Evolutionary conservation across 2,329 filamentous ascomycete species (phyloP).

Genomic region (Penicillium sp.): DNA sequence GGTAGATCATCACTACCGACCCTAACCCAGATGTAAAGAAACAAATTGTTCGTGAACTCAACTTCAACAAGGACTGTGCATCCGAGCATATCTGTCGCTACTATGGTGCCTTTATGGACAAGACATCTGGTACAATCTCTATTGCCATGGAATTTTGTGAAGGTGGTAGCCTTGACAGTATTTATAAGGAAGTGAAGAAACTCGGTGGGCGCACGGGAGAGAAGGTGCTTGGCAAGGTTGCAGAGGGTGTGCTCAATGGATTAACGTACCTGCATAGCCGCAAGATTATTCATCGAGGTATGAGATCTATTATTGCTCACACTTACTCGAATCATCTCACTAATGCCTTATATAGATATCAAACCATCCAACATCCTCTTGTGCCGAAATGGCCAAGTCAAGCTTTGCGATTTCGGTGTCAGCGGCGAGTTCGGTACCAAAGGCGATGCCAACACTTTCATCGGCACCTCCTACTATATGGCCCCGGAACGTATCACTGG

Average conservation of each 20-base stretch:
- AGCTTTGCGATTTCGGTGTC: slow-evolving; percentile 97
- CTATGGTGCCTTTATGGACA: slow-evolving; percentile 95
- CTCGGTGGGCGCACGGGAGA: slow-evolving; percentile 92
- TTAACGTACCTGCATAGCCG: slow-evolving; percentile 92
- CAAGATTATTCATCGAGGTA: slow-evolving; percentile 89
- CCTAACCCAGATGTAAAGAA: slow-evolving; percentile 98
- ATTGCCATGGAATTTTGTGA: slow-evolving; percentile 99
- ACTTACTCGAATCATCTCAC: background rate
- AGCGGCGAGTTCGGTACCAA: slow-evolving; percentile 98
- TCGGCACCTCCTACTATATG: slow-evolving; percentile 99
- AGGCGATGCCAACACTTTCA: slow-evolving; percentile 97
- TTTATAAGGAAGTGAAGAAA: slow-evolving; percentile 96
- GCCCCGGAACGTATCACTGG: slow-evolving; percentile 96
- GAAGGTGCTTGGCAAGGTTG: slow-evolving; percentile 95
- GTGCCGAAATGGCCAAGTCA: slow-evolving; percentile 88
- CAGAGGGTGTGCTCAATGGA: slow-evolving; percentile 89
- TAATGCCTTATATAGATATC: slow-evolving; percentile 63
- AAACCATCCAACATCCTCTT: slow-evolving; percentile 97
- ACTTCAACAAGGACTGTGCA: slow-evolving; percentile 96
- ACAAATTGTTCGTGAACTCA: slow-evolving; percentile 92
- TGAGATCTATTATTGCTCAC: slow-evolving; percentile 3
- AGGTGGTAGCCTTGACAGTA: slow-evolving; percentile 90
- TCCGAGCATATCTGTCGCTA: slow-evolving; percentile 96
- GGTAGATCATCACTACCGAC: slow-evolving; percentile 93
- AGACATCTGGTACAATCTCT: slow-evolving; percentile 92